phyloP scores from a whole-genome alignment of 2,329 filamentous ascomycete genomes.

The Domatiomyces globalis region DNA sequence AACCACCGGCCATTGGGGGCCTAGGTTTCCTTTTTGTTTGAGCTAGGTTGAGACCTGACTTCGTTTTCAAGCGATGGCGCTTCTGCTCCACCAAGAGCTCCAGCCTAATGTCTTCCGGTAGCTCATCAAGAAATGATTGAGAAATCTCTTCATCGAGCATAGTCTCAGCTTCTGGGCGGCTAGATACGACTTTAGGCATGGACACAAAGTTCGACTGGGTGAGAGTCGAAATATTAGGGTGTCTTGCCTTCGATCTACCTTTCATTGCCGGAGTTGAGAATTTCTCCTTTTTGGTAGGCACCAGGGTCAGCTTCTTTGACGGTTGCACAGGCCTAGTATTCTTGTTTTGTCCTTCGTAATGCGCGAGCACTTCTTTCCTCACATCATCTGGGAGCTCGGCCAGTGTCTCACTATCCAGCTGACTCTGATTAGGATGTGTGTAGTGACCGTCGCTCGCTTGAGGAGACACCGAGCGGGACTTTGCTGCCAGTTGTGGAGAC shows the following conservation, averaged over 20 bases:
- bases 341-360: conserved; percentile 42
- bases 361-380: conserved; percentile 64
- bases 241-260: conserved; percentile 35
- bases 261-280: conserved; percentile 26
- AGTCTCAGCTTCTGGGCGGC: conserved; percentile 13
- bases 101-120: conserved; percentile 64
- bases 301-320: conserved; percentile 30
- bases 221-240: conserved; percentile 44
- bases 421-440: conserved; percentile 49
- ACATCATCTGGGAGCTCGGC: conserved; percentile 73
- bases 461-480: conserved; percentile 25
- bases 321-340: conserved; percentile 22
- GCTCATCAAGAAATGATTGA: conserved; percentile 60
- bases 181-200: conserved; percentile 14
- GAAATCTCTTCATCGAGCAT: conserved; percentile 36
- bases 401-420: conserved; percentile 75
- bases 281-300: conserved; percentile 53
- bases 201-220: conserved; percentile 60
- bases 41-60: conserved; percentile 35
- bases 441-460: conserved; percentile 22
- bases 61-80: conserved; percentile 44
- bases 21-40: conserved; percentile 17
- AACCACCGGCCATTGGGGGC: conserved; percentile 6
- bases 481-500: conserved; percentile 3
- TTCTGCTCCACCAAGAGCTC: conserved; percentile 68